phyloP scores from a whole-genome alignment of 2,329 filamentous ascomycete genomes.

The Microdochium bolleyi region DNA sequence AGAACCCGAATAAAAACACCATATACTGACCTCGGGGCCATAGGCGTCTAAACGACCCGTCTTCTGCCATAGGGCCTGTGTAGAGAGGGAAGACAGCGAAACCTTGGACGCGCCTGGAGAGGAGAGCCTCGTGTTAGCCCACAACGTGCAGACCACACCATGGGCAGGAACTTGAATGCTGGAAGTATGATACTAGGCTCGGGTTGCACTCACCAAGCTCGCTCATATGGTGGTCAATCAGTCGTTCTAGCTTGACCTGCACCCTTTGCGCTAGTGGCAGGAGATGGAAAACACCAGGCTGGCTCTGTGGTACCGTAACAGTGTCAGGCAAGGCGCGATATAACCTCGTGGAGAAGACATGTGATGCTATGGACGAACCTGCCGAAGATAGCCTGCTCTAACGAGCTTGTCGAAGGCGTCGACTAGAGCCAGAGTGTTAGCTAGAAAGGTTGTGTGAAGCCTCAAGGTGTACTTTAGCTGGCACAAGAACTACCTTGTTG shows the following conservation, averaged over 20 bases:
- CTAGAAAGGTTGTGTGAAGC: background rate
- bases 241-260: slow-evolving; percentile 75
- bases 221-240: slow-evolving; percentile 87
- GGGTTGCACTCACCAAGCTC: slow-evolving; percentile 46
- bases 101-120: slow-evolving; percentile 66
- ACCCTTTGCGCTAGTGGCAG: slow-evolving; percentile 81
- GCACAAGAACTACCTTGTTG: slow-evolving; percentile 41
- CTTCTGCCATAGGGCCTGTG: slow-evolving; percentile 73
- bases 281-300: slow-evolving; percentile 87
- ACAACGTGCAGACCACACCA: too few species aligned
- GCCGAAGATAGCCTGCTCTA: slow-evolving; percentile 64
- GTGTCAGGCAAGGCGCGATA: slow-evolving; percentile 2
- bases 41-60: slow-evolving; percentile 73
- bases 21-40: slow-evolving; percentile 55
- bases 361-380: slow-evolving; percentile 36
- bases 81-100: slow-evolving; percentile 77
- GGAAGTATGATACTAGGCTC: background rate
- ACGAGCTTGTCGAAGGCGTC: slow-evolving; percentile 61
- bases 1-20: too few species aligned
- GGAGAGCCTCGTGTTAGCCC: background rate
- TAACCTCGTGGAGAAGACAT: background rate
- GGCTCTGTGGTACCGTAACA: slow-evolving; percentile 42
- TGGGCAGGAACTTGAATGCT: too few species aligned
- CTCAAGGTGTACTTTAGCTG: background rate
- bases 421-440: slow-evolving; percentile 22